Conservation (phyloP, 306 rosid genomes). For the Prunus padus region DNA sequence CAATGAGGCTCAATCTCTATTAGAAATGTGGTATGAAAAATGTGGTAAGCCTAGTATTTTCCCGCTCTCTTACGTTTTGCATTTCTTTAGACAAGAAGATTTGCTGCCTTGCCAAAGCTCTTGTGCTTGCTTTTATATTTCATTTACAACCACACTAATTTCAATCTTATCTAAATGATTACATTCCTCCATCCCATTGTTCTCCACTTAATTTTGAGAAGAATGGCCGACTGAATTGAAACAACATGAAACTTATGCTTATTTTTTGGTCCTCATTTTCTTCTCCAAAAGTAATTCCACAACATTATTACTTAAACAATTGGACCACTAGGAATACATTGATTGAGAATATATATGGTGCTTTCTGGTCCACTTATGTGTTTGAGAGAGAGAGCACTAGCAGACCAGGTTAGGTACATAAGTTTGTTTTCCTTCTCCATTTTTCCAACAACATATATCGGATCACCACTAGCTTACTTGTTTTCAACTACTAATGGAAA, state of each 20-base stretch:
- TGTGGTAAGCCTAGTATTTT: no score
- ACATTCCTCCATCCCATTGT: no score
- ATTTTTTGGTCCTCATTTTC: neutral
- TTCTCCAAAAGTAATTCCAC: neutral
- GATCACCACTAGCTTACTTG: no score
- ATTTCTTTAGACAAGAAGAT: neutral
- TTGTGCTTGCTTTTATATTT: neutral
- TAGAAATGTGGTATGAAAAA: no score
- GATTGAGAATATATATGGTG: neutral
- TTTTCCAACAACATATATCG: neutral
- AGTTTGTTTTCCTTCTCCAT: neutral
- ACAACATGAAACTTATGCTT: conserved; percentile 12
- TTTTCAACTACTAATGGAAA: neutral
- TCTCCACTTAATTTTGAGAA: no score
- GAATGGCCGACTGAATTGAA: neutral
- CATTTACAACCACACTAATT: neutral
- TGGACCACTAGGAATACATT: neutral
- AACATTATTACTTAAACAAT: neutral
- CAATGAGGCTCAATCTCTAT: no score
- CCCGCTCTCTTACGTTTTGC: neutral
- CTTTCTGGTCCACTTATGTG: neutral
- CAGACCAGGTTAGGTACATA: neutral
- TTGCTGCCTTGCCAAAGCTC: neutral
- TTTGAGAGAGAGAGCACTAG: neutral
- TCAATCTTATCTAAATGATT: neutral